A percentile compares a stretch with the other conserved stretches of the same genome.
Evolutionary conservation across 2,329 filamentous ascomycete genomes (phyloP).

Genomic region (Zopfia rhizophila): DNA sequence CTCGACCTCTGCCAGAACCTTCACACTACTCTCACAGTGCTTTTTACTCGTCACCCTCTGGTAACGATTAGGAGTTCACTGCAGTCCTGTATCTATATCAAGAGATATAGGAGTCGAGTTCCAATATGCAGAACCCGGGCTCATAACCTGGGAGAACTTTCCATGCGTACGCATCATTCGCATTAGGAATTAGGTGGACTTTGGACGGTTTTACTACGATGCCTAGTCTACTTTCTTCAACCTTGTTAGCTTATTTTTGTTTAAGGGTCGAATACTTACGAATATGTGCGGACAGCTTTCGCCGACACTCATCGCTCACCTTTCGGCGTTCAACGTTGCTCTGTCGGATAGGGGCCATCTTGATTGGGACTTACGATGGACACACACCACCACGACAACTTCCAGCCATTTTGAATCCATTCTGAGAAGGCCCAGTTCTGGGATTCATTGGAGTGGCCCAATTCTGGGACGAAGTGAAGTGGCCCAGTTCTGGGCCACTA

Average conservation of each 20-base stretch:
- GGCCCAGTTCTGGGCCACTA: conserved; percentile 1
- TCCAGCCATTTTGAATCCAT: conserved; percentile 1
- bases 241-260: conserved; percentile 1
- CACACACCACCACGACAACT: not conserved
- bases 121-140: too few relatives aligned
- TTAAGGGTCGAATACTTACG: conserved; percentile 1
- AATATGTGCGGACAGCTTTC: not conserved
- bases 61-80: too few relatives aligned
- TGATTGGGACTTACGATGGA: conserved; percentile 1
- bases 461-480: too few relatives aligned
- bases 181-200: conserved; percentile 1
- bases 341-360: conserved; percentile 1
- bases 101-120: too few relatives aligned
- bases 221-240: conserved; percentile 1
- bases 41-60: too few relatives aligned
- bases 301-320: conserved; percentile 1
- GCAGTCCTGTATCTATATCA: too few relatives aligned
- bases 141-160: conserved; percentile 1
- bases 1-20: too few relatives aligned
- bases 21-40: too few relatives aligned
- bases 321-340: conserved; percentile 1
- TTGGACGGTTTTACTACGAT: conserved; percentile 1
- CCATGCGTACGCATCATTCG: not conserved
- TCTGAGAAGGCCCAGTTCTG: conserved; percentile 1
- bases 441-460: conserved; percentile 1